Percentiles rank a stretch among this genome's conserved stretches.
Evolutionary conservation across 345 rosid genomes (phyloP).

Genomic region (Turnera subulata): DNA sequence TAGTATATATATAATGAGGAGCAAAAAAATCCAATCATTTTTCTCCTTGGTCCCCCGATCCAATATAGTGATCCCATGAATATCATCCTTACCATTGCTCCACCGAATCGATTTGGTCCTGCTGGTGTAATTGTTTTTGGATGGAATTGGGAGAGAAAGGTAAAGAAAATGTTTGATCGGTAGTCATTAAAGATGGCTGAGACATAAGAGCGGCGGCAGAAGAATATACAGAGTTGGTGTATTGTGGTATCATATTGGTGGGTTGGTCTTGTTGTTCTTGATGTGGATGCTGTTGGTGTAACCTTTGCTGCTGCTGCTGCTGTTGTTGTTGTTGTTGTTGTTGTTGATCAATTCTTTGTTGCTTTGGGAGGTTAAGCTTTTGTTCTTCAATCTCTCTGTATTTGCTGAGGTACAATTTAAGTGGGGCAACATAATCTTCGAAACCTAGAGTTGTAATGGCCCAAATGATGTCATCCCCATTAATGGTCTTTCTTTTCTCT

Average conservation of each 20-base stretch:
- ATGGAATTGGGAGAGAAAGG: conserved; percentile 57
- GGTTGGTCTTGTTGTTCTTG: conserved; percentile 22
- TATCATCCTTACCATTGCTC: conserved; percentile 37
- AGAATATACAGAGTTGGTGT: conserved; percentile 36
- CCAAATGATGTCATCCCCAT: conserved; percentile 17
- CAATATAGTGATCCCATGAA: too few species aligned
- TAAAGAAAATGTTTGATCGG: conserved; percentile 45
- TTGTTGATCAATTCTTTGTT: conserved; percentile 14
- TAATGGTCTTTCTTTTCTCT: conserved; percentile 18
- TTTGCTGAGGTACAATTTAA: conserved; percentile 13
- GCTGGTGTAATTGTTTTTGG: conserved; percentile 52
- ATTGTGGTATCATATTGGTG: conserved; percentile 10
- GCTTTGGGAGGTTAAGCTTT: conserved; percentile 12
- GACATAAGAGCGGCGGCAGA: conserved; percentile 34
- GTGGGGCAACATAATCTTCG: conserved; percentile 15
- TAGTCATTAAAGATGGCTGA: conserved; percentile 36
- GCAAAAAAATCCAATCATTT: too few species aligned
- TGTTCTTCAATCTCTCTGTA: conserved; percentile 17
- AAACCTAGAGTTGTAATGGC: conserved; percentile 20
- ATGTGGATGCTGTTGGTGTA: conserved; percentile 24
- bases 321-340: conserved; percentile 26
- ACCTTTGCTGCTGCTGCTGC: conserved; percentile 22
- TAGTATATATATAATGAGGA: too few species aligned
- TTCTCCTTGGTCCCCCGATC: too few species aligned
- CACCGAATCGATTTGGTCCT: conserved; percentile 56